A percentile compares a stretch with the other conserved stretches of the same genome.
phyloP scores from a whole-genome alignment of 176 grass and related monocot genomes.

The Bonia amplexicaulis region DNA sequence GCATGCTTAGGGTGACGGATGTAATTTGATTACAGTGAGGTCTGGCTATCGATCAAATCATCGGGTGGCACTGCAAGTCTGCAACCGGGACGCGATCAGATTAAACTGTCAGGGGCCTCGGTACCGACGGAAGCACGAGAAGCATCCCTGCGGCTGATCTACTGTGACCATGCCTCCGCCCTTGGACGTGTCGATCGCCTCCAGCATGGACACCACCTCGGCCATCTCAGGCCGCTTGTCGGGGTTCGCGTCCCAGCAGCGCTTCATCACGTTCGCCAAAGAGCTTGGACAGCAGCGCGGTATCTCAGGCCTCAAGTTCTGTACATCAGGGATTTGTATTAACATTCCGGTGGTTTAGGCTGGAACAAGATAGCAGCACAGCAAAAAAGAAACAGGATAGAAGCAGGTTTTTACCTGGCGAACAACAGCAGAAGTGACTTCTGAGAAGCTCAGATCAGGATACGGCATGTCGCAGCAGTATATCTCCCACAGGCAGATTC shows the following conservation, averaged over 20 bases:
- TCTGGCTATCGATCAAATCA: slow-evolving; percentile 8
- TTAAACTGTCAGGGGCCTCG: slow-evolving; percentile 58
- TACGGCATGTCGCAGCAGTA: slow-evolving; percentile 99
- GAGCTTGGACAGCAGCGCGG: slow-evolving; percentile 91
- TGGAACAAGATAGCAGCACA: background rate
- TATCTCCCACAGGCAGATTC: slow-evolving; percentile 95
- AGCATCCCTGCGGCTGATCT: slow-evolving; percentile 75
- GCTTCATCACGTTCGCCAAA: slow-evolving; percentile 85
- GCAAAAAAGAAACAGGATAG: background rate
- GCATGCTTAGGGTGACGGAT: background rate
- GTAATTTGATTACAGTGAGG: slow-evolving; percentile 46
- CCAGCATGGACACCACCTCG: slow-evolving; percentile 86
- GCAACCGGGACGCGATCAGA: background rate
- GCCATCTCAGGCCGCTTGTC: slow-evolving; percentile 92
- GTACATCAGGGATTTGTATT: slow-evolving; percentile 3
- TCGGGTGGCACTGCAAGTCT: background rate
- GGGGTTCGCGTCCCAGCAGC: slow-evolving; percentile 92
- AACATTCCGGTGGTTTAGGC: background rate
- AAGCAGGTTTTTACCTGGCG: slow-evolving; percentile 60
- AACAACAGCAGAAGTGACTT: slow-evolving; percentile 94
- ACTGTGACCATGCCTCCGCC: slow-evolving; percentile 89
- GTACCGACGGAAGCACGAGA: slow-evolving; percentile 58
- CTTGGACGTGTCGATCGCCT: slow-evolving; percentile 93
- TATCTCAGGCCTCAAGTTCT: slow-evolving; percentile 99
- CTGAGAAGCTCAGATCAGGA: slow-evolving; percentile 93